Conservation (phyloP, 1,139 yeast genomes). For the Debaryomyces nepalensis region DNA sequence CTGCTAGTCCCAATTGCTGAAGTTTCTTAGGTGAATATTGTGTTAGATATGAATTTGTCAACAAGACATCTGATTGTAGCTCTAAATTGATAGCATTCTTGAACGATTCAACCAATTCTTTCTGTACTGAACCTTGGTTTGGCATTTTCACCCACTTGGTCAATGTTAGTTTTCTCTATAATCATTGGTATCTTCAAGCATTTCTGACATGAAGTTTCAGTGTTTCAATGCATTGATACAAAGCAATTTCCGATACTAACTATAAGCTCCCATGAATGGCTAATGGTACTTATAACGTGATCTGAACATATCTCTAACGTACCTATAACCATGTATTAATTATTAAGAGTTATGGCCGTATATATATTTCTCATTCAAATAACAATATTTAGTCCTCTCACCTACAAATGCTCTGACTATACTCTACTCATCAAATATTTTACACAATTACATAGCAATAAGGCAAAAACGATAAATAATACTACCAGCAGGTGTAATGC, state of each 20-base stretch:
- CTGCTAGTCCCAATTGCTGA: constrained; percentile 73
- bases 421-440: neutral
- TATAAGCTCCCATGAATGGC: neutral
- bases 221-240: neutral
- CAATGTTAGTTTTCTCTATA: constrained; percentile 7
- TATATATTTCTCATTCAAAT: no score
- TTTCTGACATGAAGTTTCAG: no score
- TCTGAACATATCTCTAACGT: neutral
- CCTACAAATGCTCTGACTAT: neutral
- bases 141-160: neutral
- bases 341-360: no score
- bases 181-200: no score
- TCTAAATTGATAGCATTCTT: constrained; percentile 59
- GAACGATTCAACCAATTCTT: constrained; percentile 45
- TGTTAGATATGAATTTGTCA: constrained; percentile 54
- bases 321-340: neutral
- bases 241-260: neutral
- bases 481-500: no score
- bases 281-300: neutral
- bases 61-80: constrained; percentile 60
- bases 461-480: constrained; percentile 5
- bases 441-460: neutral
- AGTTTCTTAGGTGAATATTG: constrained; percentile 66
- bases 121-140: constrained; percentile 1
- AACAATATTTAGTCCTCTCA: neutral